Conservation (phyloP, 345 rosid genomes). For the Pistacia atlantica region DNA sequence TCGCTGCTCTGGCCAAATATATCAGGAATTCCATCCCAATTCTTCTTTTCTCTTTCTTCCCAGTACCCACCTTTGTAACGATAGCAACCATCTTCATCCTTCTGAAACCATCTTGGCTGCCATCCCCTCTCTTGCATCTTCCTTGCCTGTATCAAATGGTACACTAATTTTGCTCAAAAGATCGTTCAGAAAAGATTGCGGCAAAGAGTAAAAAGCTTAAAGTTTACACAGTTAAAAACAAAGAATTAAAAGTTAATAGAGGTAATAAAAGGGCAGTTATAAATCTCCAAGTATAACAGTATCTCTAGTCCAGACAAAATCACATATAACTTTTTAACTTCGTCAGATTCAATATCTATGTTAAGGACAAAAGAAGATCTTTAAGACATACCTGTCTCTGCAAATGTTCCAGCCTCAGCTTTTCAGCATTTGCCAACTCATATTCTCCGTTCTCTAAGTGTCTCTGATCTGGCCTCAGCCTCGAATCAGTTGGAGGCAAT, state of each 20-base stretch:
- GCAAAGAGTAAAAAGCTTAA: neutral
- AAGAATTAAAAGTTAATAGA: neutral
- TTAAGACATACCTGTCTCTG: slow-evolving; percentile 84
- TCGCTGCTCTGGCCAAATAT: slow-evolving; percentile 72
- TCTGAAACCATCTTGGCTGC: slow-evolving; percentile 93
- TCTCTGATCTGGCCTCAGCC: slow-evolving; percentile 97
- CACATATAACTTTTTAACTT: neutral
- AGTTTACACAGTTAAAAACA: neutral
- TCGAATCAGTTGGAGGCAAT: slow-evolving; percentile 96
- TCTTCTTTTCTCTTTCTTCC: slow-evolving; percentile 77
- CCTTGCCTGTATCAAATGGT: slow-evolving; percentile 72
- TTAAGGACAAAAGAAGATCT: neutral
- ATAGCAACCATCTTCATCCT: slow-evolving; percentile 89
- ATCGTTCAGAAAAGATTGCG: neutral
- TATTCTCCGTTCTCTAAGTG: slow-evolving; percentile 94
- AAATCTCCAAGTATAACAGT: too few relatives aligned
- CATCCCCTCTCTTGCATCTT: slow-evolving; percentile 97
- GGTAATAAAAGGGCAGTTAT: neutral
- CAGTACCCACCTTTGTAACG: slow-evolving; percentile 85
- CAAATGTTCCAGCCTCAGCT: slow-evolving; percentile 88
- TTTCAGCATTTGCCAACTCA: slow-evolving; percentile 91
- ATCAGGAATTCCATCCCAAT: slow-evolving; percentile 71
- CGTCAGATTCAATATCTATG: neutral
- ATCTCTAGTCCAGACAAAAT: neutral
- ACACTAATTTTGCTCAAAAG: neutral